Percentiles rank a stretch among this genome's conserved stretches.
phyloP scores from a whole-genome alignment of 2,329 filamentous ascomycete genomes.

The Drechslerella stenobrocha region DNA sequence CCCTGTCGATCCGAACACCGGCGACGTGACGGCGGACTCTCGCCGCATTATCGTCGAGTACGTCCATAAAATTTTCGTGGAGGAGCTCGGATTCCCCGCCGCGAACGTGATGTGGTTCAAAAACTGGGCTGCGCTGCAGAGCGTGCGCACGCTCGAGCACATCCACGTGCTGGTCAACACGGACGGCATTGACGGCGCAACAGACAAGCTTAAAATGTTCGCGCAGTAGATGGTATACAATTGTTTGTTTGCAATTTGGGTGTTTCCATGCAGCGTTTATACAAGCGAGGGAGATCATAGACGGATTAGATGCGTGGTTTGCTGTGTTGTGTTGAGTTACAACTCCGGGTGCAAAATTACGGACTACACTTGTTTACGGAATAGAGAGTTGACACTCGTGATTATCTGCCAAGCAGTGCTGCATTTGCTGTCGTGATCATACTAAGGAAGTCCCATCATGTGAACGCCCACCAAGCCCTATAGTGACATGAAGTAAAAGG shows the following conservation, averaged over 20 bases:
- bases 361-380: background rate
- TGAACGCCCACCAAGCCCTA: slow-evolving; percentile 48
- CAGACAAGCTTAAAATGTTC: slow-evolving; percentile 59
- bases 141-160: slow-evolving; percentile 83
- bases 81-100: slow-evolving; percentile 57
- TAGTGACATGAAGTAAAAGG: slow-evolving; percentile 36
- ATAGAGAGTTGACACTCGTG: slow-evolving; percentile 6
- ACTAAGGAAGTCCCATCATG: slow-evolving; percentile 46
- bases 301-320: no score
- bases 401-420: slow-evolving; percentile 47
- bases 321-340: no score
- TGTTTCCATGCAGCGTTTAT: no score
- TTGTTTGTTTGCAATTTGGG: no score
- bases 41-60: slow-evolving; percentile 70
- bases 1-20: slow-evolving; percentile 65
- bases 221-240: slow-evolving; percentile 61
- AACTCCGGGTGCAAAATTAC: background rate
- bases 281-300: no score
- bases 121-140: slow-evolving; percentile 86
- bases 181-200: slow-evolving; percentile 57
- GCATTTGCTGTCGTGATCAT: slow-evolving; percentile 47
- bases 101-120: slow-evolving; percentile 80
- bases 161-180: slow-evolving; percentile 74
- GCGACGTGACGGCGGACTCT: slow-evolving; percentile 68
- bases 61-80: slow-evolving; percentile 69